These are phyloP conservation scores for Backusella sp. DNA, from an alignment of 192 early-diverging fungal species.

Conservation along the genomic window DNA sequence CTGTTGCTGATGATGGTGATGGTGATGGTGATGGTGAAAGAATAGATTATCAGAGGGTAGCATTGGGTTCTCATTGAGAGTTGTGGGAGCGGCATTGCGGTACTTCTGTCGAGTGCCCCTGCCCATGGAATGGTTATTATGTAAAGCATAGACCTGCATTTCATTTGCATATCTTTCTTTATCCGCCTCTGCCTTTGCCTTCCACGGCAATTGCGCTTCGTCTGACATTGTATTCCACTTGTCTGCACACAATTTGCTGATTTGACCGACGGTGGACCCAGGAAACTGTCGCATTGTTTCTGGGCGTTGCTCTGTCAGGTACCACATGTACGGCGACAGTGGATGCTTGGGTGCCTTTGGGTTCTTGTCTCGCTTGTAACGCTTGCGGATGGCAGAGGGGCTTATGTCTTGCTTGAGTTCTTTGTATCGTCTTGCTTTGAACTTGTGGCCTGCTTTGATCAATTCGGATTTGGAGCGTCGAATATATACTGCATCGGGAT, in stretches of 20 bases:
- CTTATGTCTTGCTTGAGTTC: background rate
- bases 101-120: constrained; percentile 30
- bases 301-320: constrained; percentile 57
- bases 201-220: constrained; percentile 51
- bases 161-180: constrained; percentile 65
- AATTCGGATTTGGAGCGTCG: constrained; percentile 60
- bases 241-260: constrained; percentile 64
- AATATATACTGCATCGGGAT: constrained; percentile 56
- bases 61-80: background rate
- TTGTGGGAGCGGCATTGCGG: background rate
- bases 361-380: constrained; percentile 54
- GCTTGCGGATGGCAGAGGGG: constrained; percentile 9
- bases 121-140: constrained; percentile 17
- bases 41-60: background rate
- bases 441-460: constrained; percentile 38
- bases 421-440: background rate
- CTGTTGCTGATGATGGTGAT: background rate
- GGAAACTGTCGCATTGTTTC: constrained; percentile 55
- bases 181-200: constrained; percentile 50
- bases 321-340: constrained; percentile 68
- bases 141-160: constrained; percentile 45
- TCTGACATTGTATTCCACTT: constrained; percentile 51
- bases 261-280: constrained; percentile 62
- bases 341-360: constrained; percentile 68
- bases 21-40: background rate